Evolutionary conservation across 2,329 filamentous ascomycete genomes (phyloP), one percentile per base, ranked within the genome.

Genomic region (Mycogone perniciosa): DNA sequence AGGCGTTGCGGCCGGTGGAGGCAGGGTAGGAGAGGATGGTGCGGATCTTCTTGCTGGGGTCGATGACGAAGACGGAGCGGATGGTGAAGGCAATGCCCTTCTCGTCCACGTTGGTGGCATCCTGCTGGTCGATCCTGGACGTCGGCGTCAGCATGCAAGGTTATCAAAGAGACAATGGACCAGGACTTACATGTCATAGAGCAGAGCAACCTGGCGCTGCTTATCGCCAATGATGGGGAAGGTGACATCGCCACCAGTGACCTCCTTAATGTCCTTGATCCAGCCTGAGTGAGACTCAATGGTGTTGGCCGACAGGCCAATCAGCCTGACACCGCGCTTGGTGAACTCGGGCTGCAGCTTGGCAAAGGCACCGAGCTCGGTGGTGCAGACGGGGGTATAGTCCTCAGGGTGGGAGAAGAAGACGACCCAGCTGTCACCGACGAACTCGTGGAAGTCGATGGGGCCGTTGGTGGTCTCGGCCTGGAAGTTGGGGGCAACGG

Each of bases 341-440:
- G 83, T 80, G 72, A 96, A 96, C 71, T 96, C 89, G 62, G 84
- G 81, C 75, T 89, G 84, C 57, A 96, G 79, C 74, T 91, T 93
- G 61, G 90, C 88, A 64, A 96, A 95, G 54, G 90, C 90, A 56
- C 90, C 91, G 56, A 96, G 85, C 76, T 96, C 91, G 49, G 90
- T 96, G 57, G 91, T 96, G 80, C 91, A 96, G 54, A 96, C 91
- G 49, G 91, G 91, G 2, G 91, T 96, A 78, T 88, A 96, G 72
- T 96, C 91, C 70, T 85, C 86, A 3, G 88, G 88, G 74, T 92
- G 88, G 31, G 85, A 89, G 77, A 93, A 92, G 61, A 93, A 76
- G 58, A 93, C 81, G 53, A 85, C 82, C 88, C 88, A 92, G 64
- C 79, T 85, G 75, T 86, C 77, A 64, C 83, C 85, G 58, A 91